Base-by-base conservation (phyloP, 163 green algal species). In the Scenedesmus sp. region DNA sequence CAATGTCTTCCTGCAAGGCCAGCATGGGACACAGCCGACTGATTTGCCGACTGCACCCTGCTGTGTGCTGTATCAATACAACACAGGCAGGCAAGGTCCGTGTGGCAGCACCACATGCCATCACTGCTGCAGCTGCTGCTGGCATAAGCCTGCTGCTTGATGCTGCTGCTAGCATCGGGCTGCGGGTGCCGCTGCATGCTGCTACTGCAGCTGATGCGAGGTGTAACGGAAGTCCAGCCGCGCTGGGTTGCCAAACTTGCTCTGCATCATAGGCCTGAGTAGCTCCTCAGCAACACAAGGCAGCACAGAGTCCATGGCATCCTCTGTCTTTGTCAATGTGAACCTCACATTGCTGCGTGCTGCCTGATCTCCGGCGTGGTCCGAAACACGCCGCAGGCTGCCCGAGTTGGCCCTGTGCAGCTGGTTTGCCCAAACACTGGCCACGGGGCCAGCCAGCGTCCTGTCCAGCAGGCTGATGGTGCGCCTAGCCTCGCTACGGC, bases 301-400 rank as follows among this genome's bases (percentile, higher is more conserved):
- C 6, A 93, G 57, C 10, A 93, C 90, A 34, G 34, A 79, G 54
- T 93, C 90, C 85, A 93, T 93, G 1, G 90, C 90, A 57, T 93
- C 90, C 87, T 93, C 90, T 85, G 87, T 91, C 73, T 85, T 91
- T 34, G 52, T 77, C 20, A 85, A 0, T 3, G 66, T 91, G 23
- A 91, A 91, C 1, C 15, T 26, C 10, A 91, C 87, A 52, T 62
- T 46, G 76, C 10, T 62, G 56, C 74, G 70, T 20, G 12, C 16
- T 57, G 56, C 15, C 9, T 34, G 15, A n/a, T 54, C 57, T 15
- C 10, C 52, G 18, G 20, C 57, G n/a, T 52, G 56, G 52, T 85
- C 54, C 34, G 62, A 82, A 23, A 54, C 52, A 2, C 20, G 54
- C 16, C 59, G 55, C 13, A 67, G 74, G 60, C 67, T 52, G 66